phyloP scores from a whole-genome alignment of 1,139 yeast species.

The Yamadazyma sp. region DNA sequence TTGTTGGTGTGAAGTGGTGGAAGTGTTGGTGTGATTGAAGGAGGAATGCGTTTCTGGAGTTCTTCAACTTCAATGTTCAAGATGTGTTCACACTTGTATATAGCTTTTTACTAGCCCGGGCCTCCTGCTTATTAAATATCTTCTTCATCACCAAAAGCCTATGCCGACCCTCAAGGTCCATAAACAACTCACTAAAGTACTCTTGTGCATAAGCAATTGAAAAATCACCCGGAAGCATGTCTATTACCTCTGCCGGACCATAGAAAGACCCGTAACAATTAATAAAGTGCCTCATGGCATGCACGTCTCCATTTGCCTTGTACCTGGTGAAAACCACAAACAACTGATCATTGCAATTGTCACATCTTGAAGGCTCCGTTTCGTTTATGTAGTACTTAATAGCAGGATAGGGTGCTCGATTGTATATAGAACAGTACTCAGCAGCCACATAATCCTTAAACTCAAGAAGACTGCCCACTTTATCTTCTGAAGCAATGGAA shows the following conservation, averaged over 20 bases:
- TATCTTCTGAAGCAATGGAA: conserved; percentile 8
- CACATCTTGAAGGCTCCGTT: conserved; percentile 13
- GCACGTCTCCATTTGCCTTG: conserved; percentile 11
- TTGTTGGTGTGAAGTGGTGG: too few species aligned
- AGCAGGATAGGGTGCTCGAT: conserved; percentile 23
- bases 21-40: too few species aligned
- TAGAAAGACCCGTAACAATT: conserved; percentile 20
- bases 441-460: conserved; percentile 31
- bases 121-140: conserved; percentile 30
- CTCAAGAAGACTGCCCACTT: conserved; percentile 7
- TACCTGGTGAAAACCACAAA: conserved; percentile 23
- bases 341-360: neutral
- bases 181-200: conserved; percentile 24
- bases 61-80: too few species aligned
- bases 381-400: conserved; percentile 18
- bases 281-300: conserved; percentile 32
- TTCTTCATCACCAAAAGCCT: conserved; percentile 25
- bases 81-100: conserved; percentile 25
- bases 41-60: too few species aligned
- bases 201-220: conserved; percentile 34
- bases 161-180: conserved; percentile 22
- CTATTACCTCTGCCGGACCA: conserved; percentile 26
- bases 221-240: conserved; percentile 29
- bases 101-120: conserved; percentile 19
- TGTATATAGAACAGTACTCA: conserved; percentile 29